Evolutionary conservation across 441 rosid species (phyloP), one percentile per base, ranked within the genome.

Genomic region (Corymbia citriodora): DNA sequence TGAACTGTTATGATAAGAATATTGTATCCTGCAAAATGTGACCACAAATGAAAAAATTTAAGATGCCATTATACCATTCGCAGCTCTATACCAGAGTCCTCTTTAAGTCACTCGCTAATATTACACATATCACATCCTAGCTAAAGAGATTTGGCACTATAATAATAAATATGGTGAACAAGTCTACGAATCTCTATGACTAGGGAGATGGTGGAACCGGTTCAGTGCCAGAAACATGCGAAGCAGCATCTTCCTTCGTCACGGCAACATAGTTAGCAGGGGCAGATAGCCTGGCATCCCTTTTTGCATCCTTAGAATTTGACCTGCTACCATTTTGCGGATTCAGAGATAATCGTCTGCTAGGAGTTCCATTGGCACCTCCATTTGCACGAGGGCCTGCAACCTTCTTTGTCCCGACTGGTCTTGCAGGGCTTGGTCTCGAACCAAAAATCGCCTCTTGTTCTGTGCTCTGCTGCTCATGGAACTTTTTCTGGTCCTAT

Each of bases 351-450:
- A 98, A 91, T 87, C 99, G 95, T 90, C 99, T 90, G 95, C 89
- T 93, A 17, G 99, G 99, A 55, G 96, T 94, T 92, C 99, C 99
- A 61, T 96, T 98, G 33, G 94, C 92, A 89, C 96, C 96, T 61
- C 96, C 98, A 87, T 97, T 96, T 33, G 96, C 90, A 45, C 97
- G 95, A 61, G 99, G 93, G 10, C 96, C 98, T 16, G 93, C 91
- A 74, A 92, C 96, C 93, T 96, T 97, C 94, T 96, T 98, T 3
- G 96, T 88, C 89, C 96, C 91, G 1, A 88, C 95, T 4, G 98
- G 94, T 89, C 99, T 95, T 40, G 99, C 99, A 88, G 99, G 99
- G 93, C 99, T 98, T 23, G 99, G 96, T 90, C 93, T 96, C n/a
- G 98, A 92, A 89, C 97, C 95, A 23, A 95, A 96, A 15, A 92